These are phyloP conservation scores for Tricholoma flavovirens DNA, from an alignment of 768 basidiomycete genomes.

Conservation along the genomic window DNA sequence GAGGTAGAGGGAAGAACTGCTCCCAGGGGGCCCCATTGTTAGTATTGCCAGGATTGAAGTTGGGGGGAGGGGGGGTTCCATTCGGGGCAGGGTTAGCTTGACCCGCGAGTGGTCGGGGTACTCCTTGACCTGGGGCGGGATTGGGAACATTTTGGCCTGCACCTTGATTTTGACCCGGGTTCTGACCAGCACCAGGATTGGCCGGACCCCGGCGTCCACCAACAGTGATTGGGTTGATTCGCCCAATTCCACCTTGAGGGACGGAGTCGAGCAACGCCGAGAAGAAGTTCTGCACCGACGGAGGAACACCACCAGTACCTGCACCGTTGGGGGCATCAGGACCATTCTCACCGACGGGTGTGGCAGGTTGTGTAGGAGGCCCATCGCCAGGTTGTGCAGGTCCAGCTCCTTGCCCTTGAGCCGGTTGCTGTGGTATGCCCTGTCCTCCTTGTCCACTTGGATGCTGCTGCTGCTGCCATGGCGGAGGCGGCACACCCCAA, in stretches of 20 bases:
- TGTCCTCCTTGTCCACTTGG: background rate
- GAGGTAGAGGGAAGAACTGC: background rate
- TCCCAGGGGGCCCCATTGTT: background rate
- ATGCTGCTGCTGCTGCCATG: background rate
- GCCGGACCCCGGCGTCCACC: background rate
- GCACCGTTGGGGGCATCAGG: background rate
- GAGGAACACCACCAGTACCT: background rate
- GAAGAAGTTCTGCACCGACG: constrained; percentile 2
- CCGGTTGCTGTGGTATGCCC: background rate
- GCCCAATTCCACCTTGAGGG: background rate
- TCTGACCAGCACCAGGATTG: constrained; percentile 1
- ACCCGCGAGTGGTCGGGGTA: background rate
- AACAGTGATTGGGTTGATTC: background rate
- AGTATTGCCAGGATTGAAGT: background rate
- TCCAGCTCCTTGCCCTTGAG: background rate
- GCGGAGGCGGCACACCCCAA: background rate
- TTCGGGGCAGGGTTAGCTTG: background rate
- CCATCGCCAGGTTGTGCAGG: background rate
- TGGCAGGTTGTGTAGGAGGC: background rate
- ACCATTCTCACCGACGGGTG: background rate
- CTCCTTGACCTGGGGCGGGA: background rate
- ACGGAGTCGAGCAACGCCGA: constrained; percentile 3
- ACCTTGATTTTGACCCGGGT: constrained; percentile 4
- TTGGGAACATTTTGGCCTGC: background rate
- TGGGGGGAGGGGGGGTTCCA: background rate